These are phyloP conservation scores for Trametes maxima DNA, from an alignment of 768 basidiomycete genomes.

Conservation along the genomic window DNA sequence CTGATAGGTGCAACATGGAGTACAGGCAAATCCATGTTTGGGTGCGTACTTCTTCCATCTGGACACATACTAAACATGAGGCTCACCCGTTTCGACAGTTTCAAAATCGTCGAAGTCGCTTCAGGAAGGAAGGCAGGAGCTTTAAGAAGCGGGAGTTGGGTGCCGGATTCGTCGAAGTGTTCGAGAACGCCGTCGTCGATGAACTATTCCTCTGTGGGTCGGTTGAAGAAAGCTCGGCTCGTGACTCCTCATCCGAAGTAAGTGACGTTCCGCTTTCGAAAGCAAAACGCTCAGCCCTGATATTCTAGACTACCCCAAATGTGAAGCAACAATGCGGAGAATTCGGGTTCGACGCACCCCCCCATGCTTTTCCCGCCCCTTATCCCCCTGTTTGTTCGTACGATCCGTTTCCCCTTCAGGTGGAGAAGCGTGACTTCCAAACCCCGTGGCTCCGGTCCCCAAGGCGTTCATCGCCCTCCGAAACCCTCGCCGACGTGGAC, in stretches of 20 bases:
- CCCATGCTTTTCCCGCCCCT: conserved; percentile 20
- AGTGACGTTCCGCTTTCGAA: too few species aligned
- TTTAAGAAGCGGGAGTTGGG: background rate
- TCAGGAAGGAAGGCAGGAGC: conserved; percentile 14
- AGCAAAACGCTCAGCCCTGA: too few species aligned
- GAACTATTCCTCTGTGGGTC: too few species aligned
- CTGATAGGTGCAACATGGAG: conserved; percentile 21
- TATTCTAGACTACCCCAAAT: too few species aligned
- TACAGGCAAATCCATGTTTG: conserved; percentile 31
- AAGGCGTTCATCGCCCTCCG: too few species aligned
- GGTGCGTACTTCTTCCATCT: conserved; percentile 28
- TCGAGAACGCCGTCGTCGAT: background rate
- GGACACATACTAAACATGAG: too few species aligned
- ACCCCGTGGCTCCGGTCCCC: conserved; percentile 13
- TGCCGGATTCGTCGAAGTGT: too few species aligned
- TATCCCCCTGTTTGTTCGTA: conserved; percentile 23
- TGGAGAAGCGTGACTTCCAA: background rate
- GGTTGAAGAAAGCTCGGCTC: too few species aligned
- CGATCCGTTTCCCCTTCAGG: conserved; percentile 19
- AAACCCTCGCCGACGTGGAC: too few species aligned
- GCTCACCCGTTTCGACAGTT: conserved; percentile 23
- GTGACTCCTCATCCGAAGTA: too few species aligned
- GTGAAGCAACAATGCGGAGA: too few species aligned
- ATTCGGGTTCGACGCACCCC: too few species aligned
- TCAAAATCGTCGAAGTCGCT: conserved; percentile 30